Evolutionary conservation across 768 basidiomycete species (phyloP).

Genomic region (Naganishia randhawae): DNA sequence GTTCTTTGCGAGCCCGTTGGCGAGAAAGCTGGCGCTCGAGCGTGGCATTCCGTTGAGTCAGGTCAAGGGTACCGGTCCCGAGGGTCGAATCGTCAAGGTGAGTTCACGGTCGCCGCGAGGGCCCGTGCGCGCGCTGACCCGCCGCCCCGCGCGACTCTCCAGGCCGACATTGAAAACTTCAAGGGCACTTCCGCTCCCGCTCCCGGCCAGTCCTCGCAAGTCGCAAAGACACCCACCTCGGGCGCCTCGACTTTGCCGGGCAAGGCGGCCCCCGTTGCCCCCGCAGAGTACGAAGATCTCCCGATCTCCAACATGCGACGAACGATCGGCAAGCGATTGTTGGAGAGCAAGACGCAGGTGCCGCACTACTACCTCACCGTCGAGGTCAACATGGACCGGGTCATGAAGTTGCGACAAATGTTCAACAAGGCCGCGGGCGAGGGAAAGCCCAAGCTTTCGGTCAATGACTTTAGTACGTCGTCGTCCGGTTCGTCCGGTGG

Average conservation of each 20-base stretch:
- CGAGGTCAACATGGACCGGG: conserved; percentile 78
- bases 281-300: conserved; percentile 74
- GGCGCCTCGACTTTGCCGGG: conserved; percentile 58
- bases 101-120: conserved; percentile 19
- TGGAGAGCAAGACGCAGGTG: conserved; percentile 87
- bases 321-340: conserved; percentile 81
- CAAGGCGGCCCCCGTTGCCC: conserved; percentile 49
- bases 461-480: conserved; percentile 80
- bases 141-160: background rate
- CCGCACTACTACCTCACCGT: conserved; percentile 97
- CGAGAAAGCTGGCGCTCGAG: conserved; percentile 94
- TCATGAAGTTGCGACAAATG: conserved; percentile 85
- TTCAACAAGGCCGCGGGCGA: conserved; percentile 80
- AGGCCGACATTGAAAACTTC: conserved; percentile 80
- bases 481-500: background rate
- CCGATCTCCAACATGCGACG: conserved; percentile 93
- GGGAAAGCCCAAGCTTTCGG: conserved; percentile 70
- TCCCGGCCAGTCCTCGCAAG: conserved; percentile 49
- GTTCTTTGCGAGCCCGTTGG: conserved; percentile 88
- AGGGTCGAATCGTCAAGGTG: conserved; percentile 87
- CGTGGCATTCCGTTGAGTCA: conserved; percentile 83
- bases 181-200: conserved; percentile 53
- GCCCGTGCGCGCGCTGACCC: too few relatives aligned
- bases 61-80: conserved; percentile 88
- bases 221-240: conserved; percentile 55